Evolutionary conservation across 2,329 filamentous ascomycete genomes (phyloP).

Genomic region (Furcasterigmium sp.): DNA sequence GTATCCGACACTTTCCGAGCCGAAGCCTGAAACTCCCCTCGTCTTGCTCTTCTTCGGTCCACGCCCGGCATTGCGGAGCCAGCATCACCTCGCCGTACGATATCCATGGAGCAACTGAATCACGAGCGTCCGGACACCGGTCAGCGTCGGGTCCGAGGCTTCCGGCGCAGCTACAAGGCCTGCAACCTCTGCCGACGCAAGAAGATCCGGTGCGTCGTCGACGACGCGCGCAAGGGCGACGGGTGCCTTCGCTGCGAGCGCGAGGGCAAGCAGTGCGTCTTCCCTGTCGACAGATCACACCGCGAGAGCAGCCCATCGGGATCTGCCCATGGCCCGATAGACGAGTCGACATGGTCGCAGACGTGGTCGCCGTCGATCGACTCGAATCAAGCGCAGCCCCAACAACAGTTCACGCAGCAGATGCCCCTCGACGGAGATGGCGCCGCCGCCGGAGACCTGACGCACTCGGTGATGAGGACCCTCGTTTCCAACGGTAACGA

Average conservation of each 20-base stretch:
- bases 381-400: neutral
- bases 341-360: neutral
- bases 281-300: constrained; percentile 1
- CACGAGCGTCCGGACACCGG: neutral
- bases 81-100: too few species aligned
- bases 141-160: neutral
- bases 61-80: too few species aligned
- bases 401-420: neutral
- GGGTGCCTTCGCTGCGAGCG: neutral
- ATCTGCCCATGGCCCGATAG: neutral
- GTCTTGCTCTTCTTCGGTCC: too few species aligned
- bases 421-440: neutral
- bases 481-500: constrained; percentile 49
- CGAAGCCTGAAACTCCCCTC: too few species aligned
- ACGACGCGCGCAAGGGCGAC: neutral
- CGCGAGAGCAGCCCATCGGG: neutral
- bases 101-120: neutral
- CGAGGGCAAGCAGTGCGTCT: constrained; percentile 1
- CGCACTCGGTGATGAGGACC: constrained; percentile 29
- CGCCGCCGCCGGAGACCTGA: neutral
- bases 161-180: constrained; percentile 3
- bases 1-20: too few species aligned
- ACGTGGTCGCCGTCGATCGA: neutral
- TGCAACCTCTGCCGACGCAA: constrained; percentile 3
- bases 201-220: constrained; percentile 1